Percentiles rank a stretch among this genome's conserved stretches.
These are phyloP conservation scores for Daldinia vernicosa DNA, from an alignment of 495 filamentous ascomycete genomes.

Conservation along the genomic window DNA sequence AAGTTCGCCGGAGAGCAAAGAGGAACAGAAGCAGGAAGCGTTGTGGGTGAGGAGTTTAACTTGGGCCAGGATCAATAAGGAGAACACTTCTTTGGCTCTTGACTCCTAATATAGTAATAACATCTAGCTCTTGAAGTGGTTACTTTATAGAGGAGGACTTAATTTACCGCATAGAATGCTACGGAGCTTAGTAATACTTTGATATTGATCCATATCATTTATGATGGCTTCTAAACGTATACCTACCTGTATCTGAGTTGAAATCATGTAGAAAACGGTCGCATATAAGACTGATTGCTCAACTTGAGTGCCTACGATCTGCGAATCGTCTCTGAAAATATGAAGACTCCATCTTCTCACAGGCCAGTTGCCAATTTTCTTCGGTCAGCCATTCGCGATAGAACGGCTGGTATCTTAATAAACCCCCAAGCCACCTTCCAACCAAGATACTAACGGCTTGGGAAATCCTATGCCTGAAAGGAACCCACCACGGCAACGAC, in stretches of 20 bases:
- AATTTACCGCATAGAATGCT: not conserved
- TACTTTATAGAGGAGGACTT: not conserved
- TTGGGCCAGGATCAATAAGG: constrained; percentile 48
- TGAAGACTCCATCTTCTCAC: not conserved
- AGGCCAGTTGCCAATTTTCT: not conserved
- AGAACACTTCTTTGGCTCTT: constrained; percentile 17
- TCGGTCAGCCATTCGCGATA: not conserved
- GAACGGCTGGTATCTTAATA: not conserved
- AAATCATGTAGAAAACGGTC: not conserved
- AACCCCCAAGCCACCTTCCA: not conserved
- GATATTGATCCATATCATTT: too few species aligned
- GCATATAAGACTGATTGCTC: not conserved
- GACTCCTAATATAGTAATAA: not conserved
- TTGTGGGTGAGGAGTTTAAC: constrained; percentile 56
- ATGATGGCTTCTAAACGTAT: too few species aligned
- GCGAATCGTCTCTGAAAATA: not conserved
- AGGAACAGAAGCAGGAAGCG: constrained; percentile 52
- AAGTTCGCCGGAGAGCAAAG: constrained; percentile 50
- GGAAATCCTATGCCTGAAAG: not conserved
- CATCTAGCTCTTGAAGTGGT: not conserved
- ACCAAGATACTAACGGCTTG: not conserved
- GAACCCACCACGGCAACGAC: not conserved
- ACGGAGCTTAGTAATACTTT: not conserved
- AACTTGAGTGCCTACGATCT: not conserved
- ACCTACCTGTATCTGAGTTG: not conserved